Evolutionary conservation across 169 alveolate genomes (phyloP).

Genomic region (Blepharisma undulans): DNA sequence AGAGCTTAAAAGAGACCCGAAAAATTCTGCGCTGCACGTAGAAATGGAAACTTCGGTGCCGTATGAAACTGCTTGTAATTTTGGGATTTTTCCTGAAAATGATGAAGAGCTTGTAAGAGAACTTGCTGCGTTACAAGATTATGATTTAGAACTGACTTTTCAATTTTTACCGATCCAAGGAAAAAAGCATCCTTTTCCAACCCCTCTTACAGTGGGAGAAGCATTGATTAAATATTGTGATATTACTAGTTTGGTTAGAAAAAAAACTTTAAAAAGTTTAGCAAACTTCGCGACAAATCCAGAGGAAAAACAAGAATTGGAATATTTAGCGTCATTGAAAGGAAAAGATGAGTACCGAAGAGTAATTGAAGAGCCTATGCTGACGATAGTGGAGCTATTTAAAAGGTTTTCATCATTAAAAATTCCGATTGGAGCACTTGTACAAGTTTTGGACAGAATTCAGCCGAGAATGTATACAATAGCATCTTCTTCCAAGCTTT

Average conservation of each 20-base stretch:
- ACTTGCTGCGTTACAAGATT: slow-evolving; percentile 14
- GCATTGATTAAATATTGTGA: slow-evolving; percentile 27
- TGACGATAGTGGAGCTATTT: slow-evolving; percentile 10
- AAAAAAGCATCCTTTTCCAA: slow-evolving; percentile 7
- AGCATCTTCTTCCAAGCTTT: slow-evolving; percentile 8
- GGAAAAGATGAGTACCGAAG: slow-evolving; percentile 30
- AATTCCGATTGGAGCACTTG: slow-evolving; percentile 18
- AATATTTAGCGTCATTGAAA: slow-evolving; percentile 19
- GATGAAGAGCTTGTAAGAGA: slow-evolving; percentile 29
- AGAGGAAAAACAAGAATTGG: slow-evolving; percentile 5
- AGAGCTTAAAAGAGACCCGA: slow-evolving; percentile 33
- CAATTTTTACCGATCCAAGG: not conserved
- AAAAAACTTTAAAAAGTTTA: slow-evolving; percentile 2
- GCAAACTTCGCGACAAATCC: not conserved
- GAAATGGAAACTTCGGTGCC: not conserved
- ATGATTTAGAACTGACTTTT: slow-evolving; percentile 28
- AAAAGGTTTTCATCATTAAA: slow-evolving; percentile 1
- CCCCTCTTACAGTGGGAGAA: slow-evolving; percentile 27
- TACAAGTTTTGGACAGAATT: slow-evolving; percentile 21
- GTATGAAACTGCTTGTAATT: slow-evolving; percentile 7
- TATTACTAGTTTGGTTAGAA: slow-evolving; percentile 4
- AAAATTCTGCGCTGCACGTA: slow-evolving; percentile 1
- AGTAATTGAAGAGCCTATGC: not conserved
- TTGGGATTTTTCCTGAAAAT: slow-evolving; percentile 36
- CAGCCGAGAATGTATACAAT: slow-evolving; percentile 20